phyloP scores from a whole-genome alignment of 768 basidiomycete genomes.

The Paxillus involutus region DNA sequence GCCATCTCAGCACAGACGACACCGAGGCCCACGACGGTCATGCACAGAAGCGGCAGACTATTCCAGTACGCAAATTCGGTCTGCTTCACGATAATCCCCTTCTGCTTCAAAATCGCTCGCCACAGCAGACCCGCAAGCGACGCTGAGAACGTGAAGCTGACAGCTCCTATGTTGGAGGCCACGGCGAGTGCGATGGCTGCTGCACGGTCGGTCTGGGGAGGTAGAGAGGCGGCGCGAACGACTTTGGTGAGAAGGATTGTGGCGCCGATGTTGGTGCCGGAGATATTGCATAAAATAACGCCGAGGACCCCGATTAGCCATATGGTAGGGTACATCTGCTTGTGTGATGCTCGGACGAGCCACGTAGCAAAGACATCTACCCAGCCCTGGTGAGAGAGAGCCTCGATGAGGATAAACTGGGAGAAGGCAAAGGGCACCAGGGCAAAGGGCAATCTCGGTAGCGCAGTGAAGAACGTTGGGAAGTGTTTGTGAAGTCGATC shows the following conservation, averaged over 20 bases:
- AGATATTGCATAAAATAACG: conserved; percentile 76
- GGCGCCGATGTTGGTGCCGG: conserved; percentile 89
- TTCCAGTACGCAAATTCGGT: conserved; percentile 75
- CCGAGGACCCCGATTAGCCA: conserved; percentile 72
- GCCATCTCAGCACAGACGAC: conserved; percentile 80
- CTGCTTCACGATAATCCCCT: conserved; percentile 62
- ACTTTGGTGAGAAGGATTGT: conserved; percentile 87
- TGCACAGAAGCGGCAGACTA: conserved; percentile 56
- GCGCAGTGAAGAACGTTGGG: conserved; percentile 68
- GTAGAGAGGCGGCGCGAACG: conserved; percentile 47
- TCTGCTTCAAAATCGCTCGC: conserved; percentile 71
- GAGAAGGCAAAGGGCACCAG: conserved; percentile 91
- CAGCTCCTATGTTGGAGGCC: conserved; percentile 88
- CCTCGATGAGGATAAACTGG: conserved; percentile 93
- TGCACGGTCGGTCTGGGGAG: conserved; percentile 41
- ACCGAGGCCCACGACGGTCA: conserved; percentile 65
- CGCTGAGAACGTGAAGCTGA: conserved; percentile 85
- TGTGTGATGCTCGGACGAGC: conserved; percentile 47
- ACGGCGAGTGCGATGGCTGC: conserved; percentile 78
- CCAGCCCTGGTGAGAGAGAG: conserved; percentile 81
- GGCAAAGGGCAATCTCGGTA: conserved; percentile 72
- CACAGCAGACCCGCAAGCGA: conserved; percentile 89
- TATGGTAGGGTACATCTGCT: conserved; percentile 48
- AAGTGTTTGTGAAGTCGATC: conserved; percentile 41
- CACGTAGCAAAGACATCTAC: conserved; percentile 77